Evolutionary conservation across 1,284 basidiomycete genomes (phyloP), one percentile per base, ranked within the genome.

Genomic region (Ceratobasidium sp.): DNA sequence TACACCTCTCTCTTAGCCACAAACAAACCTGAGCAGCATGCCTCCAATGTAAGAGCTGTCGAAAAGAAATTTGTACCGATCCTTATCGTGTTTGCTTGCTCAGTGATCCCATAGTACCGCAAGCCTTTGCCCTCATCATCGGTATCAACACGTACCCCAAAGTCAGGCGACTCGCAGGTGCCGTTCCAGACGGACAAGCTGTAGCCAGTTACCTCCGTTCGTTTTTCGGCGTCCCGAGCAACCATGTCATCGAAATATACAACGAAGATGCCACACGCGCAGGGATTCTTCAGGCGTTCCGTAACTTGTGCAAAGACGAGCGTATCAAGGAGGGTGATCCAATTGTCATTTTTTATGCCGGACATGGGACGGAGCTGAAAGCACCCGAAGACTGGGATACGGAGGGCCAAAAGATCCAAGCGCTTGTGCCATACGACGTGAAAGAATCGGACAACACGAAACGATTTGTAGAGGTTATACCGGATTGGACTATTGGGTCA

Each of bases 331-430:
- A 82, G 35, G 90, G 88, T 20, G 90, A 92, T 77, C 88, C 90
- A 39, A 86, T 92, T 54, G 79, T 92, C 77, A 82, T 92, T 71
- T 92, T 90, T 80, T 92, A 90, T 80, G 89, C 91, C 45, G 90
- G 91, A 23, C 90, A 91, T 80, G 91, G 91, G 20, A 89, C 88
- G 80, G 85, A 83, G 69, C 81, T 89, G 51, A 81, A 83, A 20
- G 87, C 89, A 45, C 83, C 83, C 66, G 75, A 65, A 0, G 83
- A 82, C 26, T 83, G 83, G 83, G 79, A 76, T 3, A 81, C 82
- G 0, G 75, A 77, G 15, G 80, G 79, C 28, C 2, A 76, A 6
- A 83, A 85, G 39, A 89, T 90, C 17, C 86, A 91, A 79, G 86
- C 91, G 71, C 81, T 92, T 45, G 90, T 90, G 80, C 85, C 91